These are phyloP conservation scores for Amborella trichopoda DNA, from an alignment of 164 flowering plant species.

Conservation along the genomic window DNA sequence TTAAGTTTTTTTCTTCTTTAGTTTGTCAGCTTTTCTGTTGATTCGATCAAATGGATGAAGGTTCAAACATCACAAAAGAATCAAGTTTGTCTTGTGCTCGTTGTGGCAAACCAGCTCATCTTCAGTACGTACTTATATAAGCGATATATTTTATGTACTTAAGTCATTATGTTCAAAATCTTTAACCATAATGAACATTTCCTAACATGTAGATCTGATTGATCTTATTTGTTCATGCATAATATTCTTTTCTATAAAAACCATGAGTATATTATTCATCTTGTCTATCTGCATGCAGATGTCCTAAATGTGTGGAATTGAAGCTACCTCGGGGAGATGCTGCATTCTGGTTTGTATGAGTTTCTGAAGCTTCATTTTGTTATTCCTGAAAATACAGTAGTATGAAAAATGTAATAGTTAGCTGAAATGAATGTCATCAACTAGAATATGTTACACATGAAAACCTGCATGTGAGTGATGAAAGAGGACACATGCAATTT, in stretches of 20 bases:
- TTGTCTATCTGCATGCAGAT: slow-evolving; percentile 33
- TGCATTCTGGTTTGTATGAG: slow-evolving; percentile 73
- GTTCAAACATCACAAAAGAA: slow-evolving; percentile 27
- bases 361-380: neutral
- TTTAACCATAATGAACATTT: neutral
- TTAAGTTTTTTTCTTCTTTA: too few species aligned
- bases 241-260: neutral
- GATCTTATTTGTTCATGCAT: neutral
- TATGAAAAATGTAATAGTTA: neutral
- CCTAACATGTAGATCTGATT: neutral
- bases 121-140: slow-evolving; percentile 57
- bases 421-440: neutral
- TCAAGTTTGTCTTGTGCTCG: slow-evolving; percentile 39
- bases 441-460: neutral
- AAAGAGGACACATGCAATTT: neutral
- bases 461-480: neutral
- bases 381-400: neutral
- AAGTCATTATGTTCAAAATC: neutral
- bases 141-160: too few species aligned
- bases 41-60: slow-evolving; percentile 36
- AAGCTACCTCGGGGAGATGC: slow-evolving; percentile 88
- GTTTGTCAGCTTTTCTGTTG: too few species aligned
- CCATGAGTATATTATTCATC: neutral
- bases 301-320: slow-evolving; percentile 82
- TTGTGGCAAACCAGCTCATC: slow-evolving; percentile 75